A percentile compares a stretch with the other conserved stretches of the same genome.
These are phyloP conservation scores for Senecio squalidus DNA, from an alignment of 140 eudicot genomes.

Conservation along the genomic window DNA sequence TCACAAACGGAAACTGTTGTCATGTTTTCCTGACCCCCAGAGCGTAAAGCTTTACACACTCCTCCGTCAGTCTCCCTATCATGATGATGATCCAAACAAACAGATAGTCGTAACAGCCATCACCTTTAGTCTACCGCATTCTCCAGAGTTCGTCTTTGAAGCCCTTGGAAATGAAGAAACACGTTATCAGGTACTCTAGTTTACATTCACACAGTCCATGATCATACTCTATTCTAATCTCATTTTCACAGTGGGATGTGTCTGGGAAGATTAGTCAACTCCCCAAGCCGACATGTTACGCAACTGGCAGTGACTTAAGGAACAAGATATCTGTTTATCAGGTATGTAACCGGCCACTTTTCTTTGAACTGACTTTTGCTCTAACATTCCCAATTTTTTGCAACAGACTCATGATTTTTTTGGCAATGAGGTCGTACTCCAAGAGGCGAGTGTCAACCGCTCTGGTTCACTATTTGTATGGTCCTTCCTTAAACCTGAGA, in stretches of 20 bases:
- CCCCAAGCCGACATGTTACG: not conserved
- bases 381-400: not conserved
- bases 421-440: not conserved
- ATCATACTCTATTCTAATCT: not conserved
- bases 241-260: not conserved
- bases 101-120: not conserved
- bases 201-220: not conserved
- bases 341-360: not conserved
- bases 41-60: not conserved
- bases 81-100: not conserved
- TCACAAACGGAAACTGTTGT: not conserved
- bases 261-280: not conserved
- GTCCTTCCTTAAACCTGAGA: not conserved
- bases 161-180: constrained; percentile 2
- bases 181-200: constrained; percentile 7
- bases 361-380: not conserved
- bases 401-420: not conserved
- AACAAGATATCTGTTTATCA: not conserved
- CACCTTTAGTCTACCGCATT: constrained; percentile 9
- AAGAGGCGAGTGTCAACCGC: not conserved
- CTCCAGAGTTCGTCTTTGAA: constrained; percentile 7
- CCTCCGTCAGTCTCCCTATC: not conserved
- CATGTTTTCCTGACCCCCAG: not conserved
- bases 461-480: not conserved
- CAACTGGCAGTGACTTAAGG: not conserved